Percentiles rank a stretch among this genome's conserved stretches.
Conservation (phyloP, 148 eudicot species). For the Selenicereus undatus region DNA sequence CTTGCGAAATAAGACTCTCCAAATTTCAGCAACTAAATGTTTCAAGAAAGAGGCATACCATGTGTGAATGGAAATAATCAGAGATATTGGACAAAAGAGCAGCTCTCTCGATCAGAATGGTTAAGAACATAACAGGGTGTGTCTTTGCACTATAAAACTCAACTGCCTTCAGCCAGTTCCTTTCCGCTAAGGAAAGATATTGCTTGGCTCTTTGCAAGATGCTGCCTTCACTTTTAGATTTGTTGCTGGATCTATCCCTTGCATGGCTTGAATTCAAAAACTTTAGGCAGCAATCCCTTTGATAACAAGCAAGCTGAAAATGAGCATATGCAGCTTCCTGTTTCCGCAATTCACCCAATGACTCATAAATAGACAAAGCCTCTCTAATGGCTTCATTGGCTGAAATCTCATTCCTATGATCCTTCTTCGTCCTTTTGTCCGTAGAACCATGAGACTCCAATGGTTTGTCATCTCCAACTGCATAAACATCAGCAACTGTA, state of each 20-base stretch:
- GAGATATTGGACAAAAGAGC: conserved; percentile 53
- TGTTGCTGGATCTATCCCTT: conserved; percentile 37
- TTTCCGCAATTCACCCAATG: conserved; percentile 74
- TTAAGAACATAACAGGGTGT: conserved; percentile 68
- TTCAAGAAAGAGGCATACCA: conserved; percentile 42
- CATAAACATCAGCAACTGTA: conserved; percentile 59
- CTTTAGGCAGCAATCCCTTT: conserved; percentile 74
- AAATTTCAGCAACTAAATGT: not conserved
- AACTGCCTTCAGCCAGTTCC: conserved; percentile 84
- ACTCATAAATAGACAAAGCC: conserved; percentile 78
- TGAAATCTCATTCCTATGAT: conserved; percentile 57
- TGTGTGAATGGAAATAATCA: conserved; percentile 41
- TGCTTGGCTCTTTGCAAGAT: conserved; percentile 65
- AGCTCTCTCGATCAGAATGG: conserved; percentile 66
- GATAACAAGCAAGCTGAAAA: conserved; percentile 86
- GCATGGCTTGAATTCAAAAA: conserved; percentile 41
- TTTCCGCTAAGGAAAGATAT: conserved; percentile 83
- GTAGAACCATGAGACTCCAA: conserved; percentile 19
- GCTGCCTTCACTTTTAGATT: conserved; percentile 46
- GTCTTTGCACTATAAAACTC: conserved; percentile 71
- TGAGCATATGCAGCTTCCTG: conserved; percentile 98
- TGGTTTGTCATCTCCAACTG: conserved; percentile 43
- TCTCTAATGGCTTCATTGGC: conserved; percentile 90
- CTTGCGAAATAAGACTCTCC: too few species aligned
- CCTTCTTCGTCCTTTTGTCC: conserved; percentile 42